Percentiles rank a stretch among this genome's conserved stretches.
These are phyloP conservation scores for Asterophora lycoperdoides DNA, from an alignment of 768 basidiomycete genomes.

Conservation along the genomic window DNA sequence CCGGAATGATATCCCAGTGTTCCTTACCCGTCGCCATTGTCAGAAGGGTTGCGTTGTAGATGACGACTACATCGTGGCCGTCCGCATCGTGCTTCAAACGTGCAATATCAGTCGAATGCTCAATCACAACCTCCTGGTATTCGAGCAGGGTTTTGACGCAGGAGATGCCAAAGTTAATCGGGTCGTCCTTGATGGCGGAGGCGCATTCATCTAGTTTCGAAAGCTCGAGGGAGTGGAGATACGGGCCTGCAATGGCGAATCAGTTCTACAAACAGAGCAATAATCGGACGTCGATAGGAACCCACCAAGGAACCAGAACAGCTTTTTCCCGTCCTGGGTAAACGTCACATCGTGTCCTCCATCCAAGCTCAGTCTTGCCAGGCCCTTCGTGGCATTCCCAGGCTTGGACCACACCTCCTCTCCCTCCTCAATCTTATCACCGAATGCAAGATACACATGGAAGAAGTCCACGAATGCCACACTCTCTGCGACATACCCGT, in stretches of 20 bases:
- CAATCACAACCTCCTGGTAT: conserved; percentile 53
- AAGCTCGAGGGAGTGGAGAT: conserved; percentile 58
- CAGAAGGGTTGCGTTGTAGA: conserved; percentile 65
- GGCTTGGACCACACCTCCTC: conserved; percentile 66
- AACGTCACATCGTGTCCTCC: conserved; percentile 70
- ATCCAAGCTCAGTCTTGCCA: conserved; percentile 63
- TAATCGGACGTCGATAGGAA: no score
- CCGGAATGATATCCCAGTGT: conserved; percentile 44
- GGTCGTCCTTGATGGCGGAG: conserved; percentile 44
- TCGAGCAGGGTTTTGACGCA: conserved; percentile 57
- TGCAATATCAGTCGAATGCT: conserved; percentile 57
- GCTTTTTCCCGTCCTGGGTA: conserved; percentile 56
- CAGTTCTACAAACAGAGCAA: background rate
- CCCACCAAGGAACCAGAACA: conserved; percentile 75
- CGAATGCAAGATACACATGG: conserved; percentile 58
- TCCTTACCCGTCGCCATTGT: conserved; percentile 60
- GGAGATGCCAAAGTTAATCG: conserved; percentile 52
- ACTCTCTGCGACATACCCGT: conserved; percentile 25
- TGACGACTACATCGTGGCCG: conserved; percentile 37
- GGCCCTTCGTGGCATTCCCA: conserved; percentile 55
- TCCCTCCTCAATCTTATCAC: conserved; percentile 33
- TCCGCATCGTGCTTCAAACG: conserved; percentile 53
- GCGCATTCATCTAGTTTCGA: conserved; percentile 48
- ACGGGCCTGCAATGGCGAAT: conserved; percentile 42
- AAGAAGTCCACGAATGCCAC: conserved; percentile 68